phyloP scores from a whole-genome alignment of 106 monocot genomes.

The Amphibolis antarctica region DNA sequence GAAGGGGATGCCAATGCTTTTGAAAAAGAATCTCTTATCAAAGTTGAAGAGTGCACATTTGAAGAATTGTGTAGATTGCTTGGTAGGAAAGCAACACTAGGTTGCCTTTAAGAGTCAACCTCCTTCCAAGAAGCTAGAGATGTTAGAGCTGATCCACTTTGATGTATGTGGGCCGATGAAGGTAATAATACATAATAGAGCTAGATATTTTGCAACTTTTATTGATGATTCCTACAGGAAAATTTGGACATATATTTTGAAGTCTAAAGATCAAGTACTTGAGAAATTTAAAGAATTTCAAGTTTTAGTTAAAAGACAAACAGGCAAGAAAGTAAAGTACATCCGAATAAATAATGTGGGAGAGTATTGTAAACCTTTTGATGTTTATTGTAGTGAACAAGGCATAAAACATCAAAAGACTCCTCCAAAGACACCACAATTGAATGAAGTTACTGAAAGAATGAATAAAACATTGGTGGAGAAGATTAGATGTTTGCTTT shows the following conservation, averaged over 20 bases:
- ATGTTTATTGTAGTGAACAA: not conserved
- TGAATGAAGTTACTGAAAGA: slow-evolving; percentile 3
- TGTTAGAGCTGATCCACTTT: slow-evolving; percentile 2
- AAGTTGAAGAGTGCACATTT: not conserved
- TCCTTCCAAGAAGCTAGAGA: not conserved
- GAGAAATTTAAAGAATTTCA: slow-evolving; percentile 9
- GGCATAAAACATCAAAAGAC: slow-evolving; percentile 3
- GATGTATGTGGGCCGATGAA: slow-evolving; percentile 7
- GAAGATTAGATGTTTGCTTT: not conserved
- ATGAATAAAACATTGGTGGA: slow-evolving; percentile 4
- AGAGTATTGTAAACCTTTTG: not conserved
- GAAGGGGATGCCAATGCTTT: not conserved
- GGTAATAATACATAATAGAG: not conserved
- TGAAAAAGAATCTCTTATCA: not conserved
- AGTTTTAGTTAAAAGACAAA: not conserved
- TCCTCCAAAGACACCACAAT: not conserved
- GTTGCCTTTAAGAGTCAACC: not conserved
- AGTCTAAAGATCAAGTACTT: not conserved
- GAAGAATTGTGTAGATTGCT: not conserved
- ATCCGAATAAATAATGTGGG: slow-evolving; percentile 1
- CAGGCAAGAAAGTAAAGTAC: not conserved
- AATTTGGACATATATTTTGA: slow-evolving; percentile 1
- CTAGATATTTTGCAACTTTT: slow-evolving; percentile 8
- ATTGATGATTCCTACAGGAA: slow-evolving; percentile 5
- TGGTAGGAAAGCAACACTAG: not conserved